phyloP scores from a whole-genome alignment of 441 rosid species.

The Mallotus japonicus region DNA sequence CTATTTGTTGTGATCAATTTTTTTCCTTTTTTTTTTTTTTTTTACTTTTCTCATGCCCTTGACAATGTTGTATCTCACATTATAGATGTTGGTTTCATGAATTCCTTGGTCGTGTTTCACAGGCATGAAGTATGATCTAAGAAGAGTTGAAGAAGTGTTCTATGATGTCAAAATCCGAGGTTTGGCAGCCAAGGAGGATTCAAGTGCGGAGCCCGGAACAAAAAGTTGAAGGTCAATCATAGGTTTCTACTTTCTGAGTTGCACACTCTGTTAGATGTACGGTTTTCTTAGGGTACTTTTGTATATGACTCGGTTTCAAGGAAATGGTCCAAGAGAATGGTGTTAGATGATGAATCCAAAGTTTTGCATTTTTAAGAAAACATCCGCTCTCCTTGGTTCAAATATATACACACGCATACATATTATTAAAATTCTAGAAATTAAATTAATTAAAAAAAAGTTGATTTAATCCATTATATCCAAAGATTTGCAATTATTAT shows the following conservation, averaged over 20 bases:
- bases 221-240: slow-evolving; percentile 39
- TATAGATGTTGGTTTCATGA: slow-evolving; percentile 9
- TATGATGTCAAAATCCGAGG: slow-evolving; percentile 89
- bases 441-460: too few species aligned
- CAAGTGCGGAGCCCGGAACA: slow-evolving; percentile 26
- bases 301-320: not conserved
- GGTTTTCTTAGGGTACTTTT: not conserved
- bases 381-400: too few species aligned
- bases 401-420: too few species aligned
- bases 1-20: not conserved
- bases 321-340: not conserved
- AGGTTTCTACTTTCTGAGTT: not conserved
- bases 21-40: not conserved
- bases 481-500: too few species aligned
- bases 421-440: too few species aligned
- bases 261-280: not conserved
- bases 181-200: slow-evolving; percentile 44
- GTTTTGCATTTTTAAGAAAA: not conserved
- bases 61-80: not conserved
- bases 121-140: slow-evolving; percentile 84
- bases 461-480: too few species aligned
- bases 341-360: too few species aligned
- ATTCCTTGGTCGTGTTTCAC: slow-evolving; percentile 14
- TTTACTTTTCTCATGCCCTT: not conserved
- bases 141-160: slow-evolving; percentile 78